Base-by-base conservation (phyloP, 768 basidiomycete genomes). In the Thelephora aurantiotincta region DNA sequence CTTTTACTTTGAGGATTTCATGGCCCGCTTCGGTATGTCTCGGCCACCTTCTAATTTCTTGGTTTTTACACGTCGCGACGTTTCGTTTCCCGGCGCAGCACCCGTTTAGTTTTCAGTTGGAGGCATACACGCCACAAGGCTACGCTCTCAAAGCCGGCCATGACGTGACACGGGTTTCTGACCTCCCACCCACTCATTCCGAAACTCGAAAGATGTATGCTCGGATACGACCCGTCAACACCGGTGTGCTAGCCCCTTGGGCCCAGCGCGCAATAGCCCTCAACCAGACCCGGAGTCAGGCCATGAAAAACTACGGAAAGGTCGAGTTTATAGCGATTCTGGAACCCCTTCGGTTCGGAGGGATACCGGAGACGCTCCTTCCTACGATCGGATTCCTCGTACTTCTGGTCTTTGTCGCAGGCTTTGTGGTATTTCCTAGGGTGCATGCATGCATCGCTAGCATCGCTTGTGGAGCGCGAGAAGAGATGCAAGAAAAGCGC, bases 271-370 rank as follows among this genome's bases (percentile, higher is more conserved):
- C 12, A n/a, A 9, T 22, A 16, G 22, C 12, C 4, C 38, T 9
- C 9, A 41, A 4, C 9, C 26, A 9, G 26, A 30, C 26, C 26
- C 26, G 9, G 5, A 30, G 26, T 30, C 26, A 30, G 9, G 26
- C 26, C 9, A 30, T 30, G 26, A 30, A 9, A 30, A 9, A 30
- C 26, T 45, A 44, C 33, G 51, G 38, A 45, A 53, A 33, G 37
- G 69, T 82, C 5, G 68, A 78, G 2, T 67, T 83, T 52, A 58
- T 68, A 48, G 53, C 83, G 13, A 60, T 66, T 16, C 57, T 84
- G 38, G 82, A 85, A 54, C 82, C 77, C 22, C 60, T 77, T 1
- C 68, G 73, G 47, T 55, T 77, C n/a, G 78, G 76, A 13, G 59
- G 78, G 19, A 58, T 85, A 23, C 82, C 82, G 7, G 66, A 67